These are phyloP conservation scores for Acacia melanoxylon DNA, from an alignment of 306 rosid genomes.

Conservation along the genomic window DNA sequence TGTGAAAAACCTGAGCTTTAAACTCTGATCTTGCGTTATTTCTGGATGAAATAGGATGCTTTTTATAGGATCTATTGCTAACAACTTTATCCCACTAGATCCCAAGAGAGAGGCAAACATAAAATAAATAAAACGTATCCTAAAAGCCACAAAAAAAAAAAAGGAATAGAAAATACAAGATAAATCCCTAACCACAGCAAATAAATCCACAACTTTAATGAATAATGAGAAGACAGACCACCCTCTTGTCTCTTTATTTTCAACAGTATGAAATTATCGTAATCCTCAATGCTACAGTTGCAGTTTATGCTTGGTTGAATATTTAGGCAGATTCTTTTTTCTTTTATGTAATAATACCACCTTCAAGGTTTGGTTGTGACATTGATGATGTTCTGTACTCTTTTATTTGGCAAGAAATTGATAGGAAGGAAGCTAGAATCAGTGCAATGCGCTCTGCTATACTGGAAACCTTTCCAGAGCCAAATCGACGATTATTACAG, in stretches of 20 bases:
- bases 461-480: slow-evolving; percentile 95
- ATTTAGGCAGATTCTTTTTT: neutral
- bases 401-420: slow-evolving; percentile 67
- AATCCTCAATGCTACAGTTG: neutral
- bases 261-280: neutral
- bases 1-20: too few species aligned
- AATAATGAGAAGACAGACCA: neutral
- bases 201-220: too few species aligned
- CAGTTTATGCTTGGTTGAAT: neutral
- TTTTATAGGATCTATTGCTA: too few species aligned
- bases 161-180: too few species aligned
- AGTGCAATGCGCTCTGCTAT: slow-evolving; percentile 88
- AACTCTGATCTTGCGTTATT: too few species aligned
- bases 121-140: too few species aligned
- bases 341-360: neutral
- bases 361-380: neutral
- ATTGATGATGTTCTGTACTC: slow-evolving; percentile 14
- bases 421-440: slow-evolving; percentile 82
- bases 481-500: slow-evolving; percentile 89
- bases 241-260: neutral
- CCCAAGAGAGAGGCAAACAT: too few species aligned
- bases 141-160: too few species aligned
- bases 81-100: too few species aligned
- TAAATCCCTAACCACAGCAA: too few species aligned
- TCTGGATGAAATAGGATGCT: too few species aligned